These are phyloP conservation scores for Geotrichum fermentans DNA, from an alignment of 1,139 yeast genomes.

Conservation along the genomic window DNA sequence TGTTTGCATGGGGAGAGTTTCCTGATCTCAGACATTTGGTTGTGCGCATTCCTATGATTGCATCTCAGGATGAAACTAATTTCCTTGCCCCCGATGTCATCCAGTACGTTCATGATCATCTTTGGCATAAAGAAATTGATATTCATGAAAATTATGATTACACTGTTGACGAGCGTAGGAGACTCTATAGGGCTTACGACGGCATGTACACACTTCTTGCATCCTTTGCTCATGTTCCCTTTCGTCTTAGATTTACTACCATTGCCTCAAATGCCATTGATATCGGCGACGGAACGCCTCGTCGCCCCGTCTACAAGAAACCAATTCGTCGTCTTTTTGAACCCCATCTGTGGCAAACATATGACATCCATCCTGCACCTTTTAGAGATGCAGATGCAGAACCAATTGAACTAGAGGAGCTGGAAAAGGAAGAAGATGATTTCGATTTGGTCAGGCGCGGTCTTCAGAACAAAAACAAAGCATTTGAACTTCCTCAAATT, in stretches of 20 bases:
- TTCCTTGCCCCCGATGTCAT: conserved; percentile 17
- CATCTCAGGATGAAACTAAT: conserved; percentile 17
- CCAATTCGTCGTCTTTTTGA: conserved; percentile 14
- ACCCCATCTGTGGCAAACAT: conserved; percentile 11
- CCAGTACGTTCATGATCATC: background rate
- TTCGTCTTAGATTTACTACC: conserved; percentile 9
- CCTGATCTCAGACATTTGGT: conserved; percentile 21
- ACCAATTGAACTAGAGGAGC: background rate
- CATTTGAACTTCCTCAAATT: conserved; percentile 1
- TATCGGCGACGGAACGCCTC: conserved; percentile 19
- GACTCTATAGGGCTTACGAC: conserved; percentile 9
- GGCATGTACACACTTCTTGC: conserved; percentile 7
- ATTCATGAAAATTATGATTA: conserved; percentile 22
- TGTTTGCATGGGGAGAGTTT: conserved; percentile 23
- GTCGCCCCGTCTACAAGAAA: conserved; percentile 14
- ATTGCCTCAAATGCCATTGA: conserved; percentile 11
- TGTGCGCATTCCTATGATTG: conserved; percentile 18
- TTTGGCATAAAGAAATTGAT: conserved; percentile 23
- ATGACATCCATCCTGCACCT: conserved; percentile 15
- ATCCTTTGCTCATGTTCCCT: conserved; percentile 2
- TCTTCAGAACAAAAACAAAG: background rate
- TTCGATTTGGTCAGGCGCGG: background rate
- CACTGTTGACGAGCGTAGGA: conserved; percentile 13
- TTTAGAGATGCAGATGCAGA: conserved; percentile 3
- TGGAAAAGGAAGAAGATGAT: conserved; percentile 3